Evolutionary conservation across 2,329 filamentous ascomycete genomes (phyloP), one percentile per base, ranked within the genome.

Genomic region (Domatiomyces globalis): DNA sequence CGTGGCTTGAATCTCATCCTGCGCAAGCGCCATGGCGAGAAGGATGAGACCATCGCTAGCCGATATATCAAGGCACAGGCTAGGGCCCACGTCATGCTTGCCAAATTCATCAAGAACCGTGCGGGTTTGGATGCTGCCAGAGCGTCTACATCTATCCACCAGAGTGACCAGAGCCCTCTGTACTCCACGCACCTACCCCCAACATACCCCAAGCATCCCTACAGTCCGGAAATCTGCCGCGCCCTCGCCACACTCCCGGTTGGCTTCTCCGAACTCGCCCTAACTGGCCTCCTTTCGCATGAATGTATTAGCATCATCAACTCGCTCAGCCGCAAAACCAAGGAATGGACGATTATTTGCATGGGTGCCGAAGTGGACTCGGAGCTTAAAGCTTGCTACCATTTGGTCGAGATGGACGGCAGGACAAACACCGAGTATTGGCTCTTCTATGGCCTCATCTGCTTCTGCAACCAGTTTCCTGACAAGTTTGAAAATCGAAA

Each of bases 141-240:
- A 15, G 33, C 33, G 10, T 10, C 33, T 39, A 39, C 33, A 2
- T 39, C 33, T 15, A 15, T 39, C 10, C 12, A 39, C 33, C 33
- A 39, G 15, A 39, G 10, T 39, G 33, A 15, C 10, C 33, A 39
- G 10, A 39, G 33, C 15, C 33, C 10, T 39, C 33, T 39, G 33
- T 12, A 39, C 33, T 15, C 33, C 33, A 39, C 10, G 4, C 33
- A 39, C 10, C 5, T 10, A 39, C 15, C 33, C 15, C 43, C 63
- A 61, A 62, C 78, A 78, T 59, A 67, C 68, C 56, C 54, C 47
- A 48, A 12, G 2, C 50, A 54, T 43, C 56, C 56, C 4, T 56
- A 56, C 33, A 43, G 54, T 12, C 46, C 52, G 17, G 52, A 53
- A 12, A 15, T 56, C 5, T 58, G 51, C 36, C 48, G 18, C 12